Evolutionary conservation across 1,284 basidiomycete genomes (phyloP), one percentile per base, ranked within the genome.

Genomic region (Moesziomyces aphidis): DNA sequence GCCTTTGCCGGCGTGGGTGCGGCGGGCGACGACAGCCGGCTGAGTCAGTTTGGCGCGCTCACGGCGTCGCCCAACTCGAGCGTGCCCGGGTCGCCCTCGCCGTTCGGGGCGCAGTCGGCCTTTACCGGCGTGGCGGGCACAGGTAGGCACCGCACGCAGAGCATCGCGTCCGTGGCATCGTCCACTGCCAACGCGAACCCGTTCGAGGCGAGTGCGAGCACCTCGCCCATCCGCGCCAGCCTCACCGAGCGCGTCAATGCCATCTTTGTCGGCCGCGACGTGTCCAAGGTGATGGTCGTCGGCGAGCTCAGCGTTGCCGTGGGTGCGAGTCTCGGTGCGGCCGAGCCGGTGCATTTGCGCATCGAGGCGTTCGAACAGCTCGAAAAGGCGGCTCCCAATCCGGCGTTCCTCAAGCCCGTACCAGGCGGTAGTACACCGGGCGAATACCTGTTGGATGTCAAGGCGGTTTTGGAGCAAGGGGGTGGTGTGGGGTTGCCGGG

Each of bases 321-420:
- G 0, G 24, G 43, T 1, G 22, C 59, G 2, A 52, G 42, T 11
- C 17, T 51, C 13, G 44, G 22, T 9, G 68, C 15, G 23, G 73
- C 49, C 11, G 55, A 62, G 36, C 73, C 64, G 6, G 15, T 83
- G 55, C 86, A 86, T 61, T 80, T 89, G 50, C 84, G 86, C 6
- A 73, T 89, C 34, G 85, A 85, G 23, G 77, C 83, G 23, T 87
- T 87, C 61, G 87, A 88, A 64, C 76, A 82, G 43, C 78, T 88
- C 24, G 87, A 88, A 45, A 88, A 88, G 67, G 86, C 86, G 15
- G 86, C 87, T 7, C 87, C 87, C 9, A 88, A 89, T 73, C 86
- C 88, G 26, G 84, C 84, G 3, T 88, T 86, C 76, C 80, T 88
- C 13, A 65, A 82, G 10, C 82, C 87, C 23, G 78, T 87, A 0